Conservation (phyloP, 2,329 filamentous ascomycete genomes). For the Xylaria polymorpha region DNA sequence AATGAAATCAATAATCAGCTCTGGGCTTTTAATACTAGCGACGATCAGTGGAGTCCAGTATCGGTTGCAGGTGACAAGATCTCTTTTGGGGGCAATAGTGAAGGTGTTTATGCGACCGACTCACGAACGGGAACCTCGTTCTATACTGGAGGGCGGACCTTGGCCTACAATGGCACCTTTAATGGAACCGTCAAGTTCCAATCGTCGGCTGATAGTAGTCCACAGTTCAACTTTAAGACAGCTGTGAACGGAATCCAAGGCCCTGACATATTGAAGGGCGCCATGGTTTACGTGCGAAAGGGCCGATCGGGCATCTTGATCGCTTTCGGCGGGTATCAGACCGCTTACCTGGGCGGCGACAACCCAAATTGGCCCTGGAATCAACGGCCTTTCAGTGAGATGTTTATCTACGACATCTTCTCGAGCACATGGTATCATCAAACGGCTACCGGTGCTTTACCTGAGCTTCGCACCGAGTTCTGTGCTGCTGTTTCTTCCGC, state of each 20-base stretch:
- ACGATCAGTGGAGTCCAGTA: constrained; percentile 25
- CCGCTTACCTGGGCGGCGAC: constrained; percentile 23
- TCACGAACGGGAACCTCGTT: constrained; percentile 36
- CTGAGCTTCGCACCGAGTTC: constrained; percentile 36
- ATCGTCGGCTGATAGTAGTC: constrained; percentile 24
- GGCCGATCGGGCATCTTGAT: constrained; percentile 35
- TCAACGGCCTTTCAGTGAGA: constrained; percentile 37
- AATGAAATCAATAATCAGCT: constrained; percentile 29
- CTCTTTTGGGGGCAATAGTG: constrained; percentile 26
- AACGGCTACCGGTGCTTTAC: constrained; percentile 35
- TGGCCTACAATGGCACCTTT: constrained; percentile 32
- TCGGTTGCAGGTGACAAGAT: constrained; percentile 30
- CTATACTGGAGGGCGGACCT: constrained; percentile 34
- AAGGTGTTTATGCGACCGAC: constrained; percentile 35
- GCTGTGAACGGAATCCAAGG: constrained; percentile 23
- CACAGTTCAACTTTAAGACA: constrained; percentile 33
- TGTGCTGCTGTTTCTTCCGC: constrained; percentile 40
- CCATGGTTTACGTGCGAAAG: constrained; percentile 41
- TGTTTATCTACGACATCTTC: constrained; percentile 37
- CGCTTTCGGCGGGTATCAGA: constrained; percentile 41
- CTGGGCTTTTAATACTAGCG: constrained; percentile 38
- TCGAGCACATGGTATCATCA: constrained; percentile 40
- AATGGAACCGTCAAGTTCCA: constrained; percentile 39
- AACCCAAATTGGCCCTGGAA: constrained; percentile 26
- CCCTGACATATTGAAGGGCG: constrained; percentile 37